Evolutionary conservation across 2,329 filamentous ascomycete genomes (phyloP).

Genomic region (Akanthomyces dipterigenus): DNA sequence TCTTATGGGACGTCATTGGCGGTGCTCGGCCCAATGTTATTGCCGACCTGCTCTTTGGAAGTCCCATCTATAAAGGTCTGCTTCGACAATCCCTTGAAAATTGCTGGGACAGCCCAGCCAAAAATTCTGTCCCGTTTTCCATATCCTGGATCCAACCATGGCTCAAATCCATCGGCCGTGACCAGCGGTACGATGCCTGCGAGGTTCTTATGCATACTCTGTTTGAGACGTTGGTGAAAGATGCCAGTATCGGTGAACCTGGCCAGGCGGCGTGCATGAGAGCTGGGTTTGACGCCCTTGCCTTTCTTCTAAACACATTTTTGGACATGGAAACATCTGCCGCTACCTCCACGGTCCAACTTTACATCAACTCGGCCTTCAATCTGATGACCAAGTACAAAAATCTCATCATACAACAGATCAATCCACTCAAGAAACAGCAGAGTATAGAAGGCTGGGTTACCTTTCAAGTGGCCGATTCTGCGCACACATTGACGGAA

Average conservation of each 20-base stretch:
- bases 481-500: slow-evolving; percentile 42
- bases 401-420: slow-evolving; percentile 45
- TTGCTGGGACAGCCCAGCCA: slow-evolving; percentile 34
- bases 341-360: slow-evolving; percentile 46
- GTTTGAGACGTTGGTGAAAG: slow-evolving; percentile 56
- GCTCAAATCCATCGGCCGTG: slow-evolving; percentile 66
- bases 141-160: slow-evolving; percentile 75
- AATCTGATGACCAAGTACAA: slow-evolving; percentile 59
- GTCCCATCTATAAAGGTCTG: slow-evolving; percentile 56
- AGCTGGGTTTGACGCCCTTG: slow-evolving; percentile 56
- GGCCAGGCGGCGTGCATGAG: slow-evolving; percentile 56
- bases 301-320: slow-evolving; percentile 51
- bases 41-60: slow-evolving; percentile 76
- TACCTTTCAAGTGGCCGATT: slow-evolving; percentile 35
- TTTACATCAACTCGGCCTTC: slow-evolving; percentile 59
- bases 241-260: slow-evolving; percentile 45
- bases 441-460: slow-evolving; percentile 28
- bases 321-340: slow-evolving; percentile 37
- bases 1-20: slow-evolving; percentile 85
- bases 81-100: slow-evolving; percentile 53
- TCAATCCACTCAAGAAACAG: slow-evolving; percentile 21
- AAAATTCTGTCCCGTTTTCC: slow-evolving; percentile 52
- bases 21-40: slow-evolving; percentile 73
- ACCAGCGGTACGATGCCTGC: slow-evolving; percentile 72
- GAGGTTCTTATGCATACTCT: slow-evolving; percentile 71